Conservation (phyloP, 116 monocot genomes). For the Trichopus zeylanicus region DNA sequence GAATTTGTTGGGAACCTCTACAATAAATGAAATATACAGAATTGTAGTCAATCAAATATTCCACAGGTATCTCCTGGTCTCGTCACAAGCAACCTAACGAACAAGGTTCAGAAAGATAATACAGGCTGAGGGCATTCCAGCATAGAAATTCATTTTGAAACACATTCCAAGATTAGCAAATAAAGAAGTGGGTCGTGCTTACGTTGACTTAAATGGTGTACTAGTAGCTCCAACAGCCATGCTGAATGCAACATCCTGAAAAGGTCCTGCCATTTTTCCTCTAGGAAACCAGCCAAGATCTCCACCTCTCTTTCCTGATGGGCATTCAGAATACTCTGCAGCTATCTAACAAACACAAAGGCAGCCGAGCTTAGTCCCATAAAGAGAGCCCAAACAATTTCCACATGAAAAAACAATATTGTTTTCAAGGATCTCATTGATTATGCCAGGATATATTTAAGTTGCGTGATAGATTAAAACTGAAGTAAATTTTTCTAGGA, state of each 20-base stretch:
- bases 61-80: no score
- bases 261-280: constrained; percentile 97
- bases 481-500: no score
- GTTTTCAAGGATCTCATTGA: no score
- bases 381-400: neutral
- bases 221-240: constrained; percentile 80
- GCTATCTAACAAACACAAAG: constrained; percentile 51
- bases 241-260: constrained; percentile 91
- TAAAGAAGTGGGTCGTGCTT: constrained; percentile 5
- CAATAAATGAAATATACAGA: no score
- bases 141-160: neutral
- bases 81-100: no score
- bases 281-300: constrained; percentile 99
- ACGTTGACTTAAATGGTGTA: constrained; percentile 98
- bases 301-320: constrained; percentile 97
- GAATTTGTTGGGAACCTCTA: no score
- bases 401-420: no score
- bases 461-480: no score
- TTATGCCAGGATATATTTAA: no score
- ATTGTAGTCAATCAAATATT: no score
- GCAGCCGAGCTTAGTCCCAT: neutral
- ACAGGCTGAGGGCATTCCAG: neutral
- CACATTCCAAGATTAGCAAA: neutral
- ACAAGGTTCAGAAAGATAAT: no score
- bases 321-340: constrained; percentile 90